A percentile compares a stretch with the other conserved stretches of the same genome.
These are phyloP conservation scores for Moniliophthora roreri DNA, from an alignment of 1,284 basidiomycete species.

Conservation along the genomic window DNA sequence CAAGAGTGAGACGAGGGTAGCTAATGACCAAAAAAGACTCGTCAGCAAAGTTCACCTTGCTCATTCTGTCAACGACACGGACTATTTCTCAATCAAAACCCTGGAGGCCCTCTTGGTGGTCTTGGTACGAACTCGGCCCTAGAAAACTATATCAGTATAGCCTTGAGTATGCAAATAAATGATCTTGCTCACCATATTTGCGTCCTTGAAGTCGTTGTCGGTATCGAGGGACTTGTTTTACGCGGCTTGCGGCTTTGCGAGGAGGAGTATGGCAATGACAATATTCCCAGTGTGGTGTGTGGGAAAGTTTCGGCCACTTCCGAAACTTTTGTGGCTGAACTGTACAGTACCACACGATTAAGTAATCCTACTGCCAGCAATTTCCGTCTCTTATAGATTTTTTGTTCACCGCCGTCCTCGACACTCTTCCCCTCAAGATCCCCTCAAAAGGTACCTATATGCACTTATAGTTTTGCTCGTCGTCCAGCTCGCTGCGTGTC, in stretches of 20 bases:
- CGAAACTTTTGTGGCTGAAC: conserved; percentile 2
- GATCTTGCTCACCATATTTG: conserved; percentile 48
- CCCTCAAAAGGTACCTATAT: conserved; percentile 9
- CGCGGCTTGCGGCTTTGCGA: background rate
- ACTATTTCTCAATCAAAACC: conserved; percentile 99
- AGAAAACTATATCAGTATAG: conserved; percentile 18
- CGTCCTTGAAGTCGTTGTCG: conserved; percentile 20
- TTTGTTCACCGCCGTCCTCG: background rate
- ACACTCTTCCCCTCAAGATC: conserved; percentile 10
- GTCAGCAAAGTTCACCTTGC: background rate
- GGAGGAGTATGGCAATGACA: background rate
- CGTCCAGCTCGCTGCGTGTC: background rate
- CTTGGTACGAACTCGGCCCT: conserved; percentile 99
- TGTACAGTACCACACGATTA: conserved; percentile 5
- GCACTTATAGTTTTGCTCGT: background rate
- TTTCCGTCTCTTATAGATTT: background rate
- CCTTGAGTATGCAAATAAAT: conserved; percentile 3
- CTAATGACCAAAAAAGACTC: conserved; percentile 33
- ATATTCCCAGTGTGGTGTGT: background rate
- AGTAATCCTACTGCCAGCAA: too few species aligned
- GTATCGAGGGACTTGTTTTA: conserved; percentile 5
- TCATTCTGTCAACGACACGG: conserved; percentile 32
- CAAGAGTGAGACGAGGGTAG: conserved; percentile 95
- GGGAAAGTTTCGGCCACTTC: background rate
- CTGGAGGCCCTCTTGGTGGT: conserved; percentile 99